Base-by-base conservation (phyloP, 1,284 basidiomycete genomes). In the Flammula alnicola region DNA sequence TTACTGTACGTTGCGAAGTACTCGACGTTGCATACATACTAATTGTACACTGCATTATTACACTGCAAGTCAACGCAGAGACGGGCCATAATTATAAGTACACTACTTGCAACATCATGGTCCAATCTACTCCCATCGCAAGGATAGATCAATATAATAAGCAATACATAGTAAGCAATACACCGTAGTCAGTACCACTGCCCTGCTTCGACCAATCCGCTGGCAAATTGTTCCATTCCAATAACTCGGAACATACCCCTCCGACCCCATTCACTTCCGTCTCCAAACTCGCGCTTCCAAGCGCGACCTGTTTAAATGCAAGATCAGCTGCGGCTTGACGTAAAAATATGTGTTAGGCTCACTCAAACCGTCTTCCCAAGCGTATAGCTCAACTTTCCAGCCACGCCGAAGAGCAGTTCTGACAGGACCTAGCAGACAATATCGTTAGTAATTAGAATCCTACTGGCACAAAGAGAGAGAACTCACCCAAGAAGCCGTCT, bases 371-470 rank as follows among this genome's bases (percentile, higher is more conserved):
- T 83, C 84, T 62, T 89, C 86, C 90, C 90, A 92, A 5, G 88
- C 88, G 64, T 90, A 90, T 61, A 95, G 64, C 71, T 95, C 93
- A 11, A 95, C 91, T 52, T 76, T 78, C 93, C 93, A 95, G 1
- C 93, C 93, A 45, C 85, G 81, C 67, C 84, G 85, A 60, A 95
- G 69, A 8, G 93, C 93, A 9, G 85, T 84, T 47, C 88, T 75
- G 10, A 93, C 90, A 44, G 88, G 87, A 0, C 92, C 70, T 66
- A 35, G 12, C 20, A 16, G 25, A 30, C 9, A n/a, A 14, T 11
- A 7, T 47, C 31, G 23, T 4, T 16, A 26, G 25, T 14, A 7
- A 22, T 22, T 37, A 29, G 19, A 45, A 20, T 16, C 2, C n/a
- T 25, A 3, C 1, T 17, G 37, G 4, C 7, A 14, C 11, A 33